Percentiles rank a stretch among this genome's conserved stretches.
Conservation (phyloP, 2,329 filamentous ascomycete species). For the Diaporthe vaccinii region DNA sequence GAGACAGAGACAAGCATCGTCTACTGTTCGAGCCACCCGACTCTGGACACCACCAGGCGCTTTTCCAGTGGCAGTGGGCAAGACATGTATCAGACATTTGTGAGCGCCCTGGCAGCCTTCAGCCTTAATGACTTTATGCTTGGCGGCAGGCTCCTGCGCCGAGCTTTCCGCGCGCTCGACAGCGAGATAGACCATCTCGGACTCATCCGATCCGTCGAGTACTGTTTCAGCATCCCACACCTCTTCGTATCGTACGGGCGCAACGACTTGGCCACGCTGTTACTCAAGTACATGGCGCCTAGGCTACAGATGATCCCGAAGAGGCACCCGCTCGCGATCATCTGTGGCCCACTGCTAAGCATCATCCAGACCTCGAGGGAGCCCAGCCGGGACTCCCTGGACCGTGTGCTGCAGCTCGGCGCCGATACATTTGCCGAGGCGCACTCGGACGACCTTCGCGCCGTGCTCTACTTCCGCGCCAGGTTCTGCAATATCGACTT, state of each 20-base stretch:
- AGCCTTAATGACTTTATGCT: background rate
- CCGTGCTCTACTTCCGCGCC: background rate
- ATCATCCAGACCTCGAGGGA: background rate
- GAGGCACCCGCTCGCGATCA: background rate
- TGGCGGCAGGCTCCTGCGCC: background rate
- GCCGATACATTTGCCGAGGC: background rate
- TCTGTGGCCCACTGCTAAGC: background rate
- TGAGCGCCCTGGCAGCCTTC: background rate
- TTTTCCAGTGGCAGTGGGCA: background rate
- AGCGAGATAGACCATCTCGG: conserved; percentile 1
- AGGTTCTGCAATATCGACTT: background rate
- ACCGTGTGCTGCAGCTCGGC: background rate
- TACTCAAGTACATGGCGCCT: background rate
- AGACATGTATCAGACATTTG: background rate
- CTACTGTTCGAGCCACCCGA: background rate
- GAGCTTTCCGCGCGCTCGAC: background rate
- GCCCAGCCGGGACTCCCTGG: background rate
- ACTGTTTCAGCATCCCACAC: background rate
- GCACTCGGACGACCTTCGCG: background rate
- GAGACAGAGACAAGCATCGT: background rate
- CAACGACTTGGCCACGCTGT: background rate
- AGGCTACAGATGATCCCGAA: background rate
- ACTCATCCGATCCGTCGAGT: background rate
- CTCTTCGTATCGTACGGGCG: background rate
- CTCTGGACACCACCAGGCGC: background rate